phyloP scores from a whole-genome alignment of 164 flowering plant genomes.

The Magnolia officinalis region DNA sequence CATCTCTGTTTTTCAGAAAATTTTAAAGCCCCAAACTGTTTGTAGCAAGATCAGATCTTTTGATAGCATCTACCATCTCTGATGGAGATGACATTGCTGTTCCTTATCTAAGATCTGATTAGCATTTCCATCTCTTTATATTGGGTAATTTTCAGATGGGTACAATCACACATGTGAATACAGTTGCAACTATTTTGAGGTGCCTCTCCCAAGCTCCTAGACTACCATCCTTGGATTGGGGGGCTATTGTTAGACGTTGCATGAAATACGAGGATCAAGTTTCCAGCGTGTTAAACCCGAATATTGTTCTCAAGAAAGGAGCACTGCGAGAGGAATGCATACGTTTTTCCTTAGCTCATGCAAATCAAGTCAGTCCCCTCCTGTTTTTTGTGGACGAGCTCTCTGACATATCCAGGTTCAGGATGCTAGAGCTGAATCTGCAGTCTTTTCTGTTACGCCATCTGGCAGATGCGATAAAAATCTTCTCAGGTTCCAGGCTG shows the following conservation, averaged over 20 bases:
- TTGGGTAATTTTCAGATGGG: constrained; percentile 31
- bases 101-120: constrained; percentile 4
- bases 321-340: constrained; percentile 64
- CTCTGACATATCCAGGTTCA: constrained; percentile 68
- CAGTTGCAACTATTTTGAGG: constrained; percentile 50
- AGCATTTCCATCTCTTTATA: constrained; percentile 8
- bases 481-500: constrained; percentile 69
- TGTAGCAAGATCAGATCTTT: not conserved
- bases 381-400: constrained; percentile 75
- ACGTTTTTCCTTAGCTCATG: constrained; percentile 66
- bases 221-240: constrained; percentile 86
- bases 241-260: constrained; percentile 67
- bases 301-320: constrained; percentile 28
- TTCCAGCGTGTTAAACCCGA: constrained; percentile 23
- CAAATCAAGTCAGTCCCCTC: constrained; percentile 57
- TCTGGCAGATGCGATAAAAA: constrained; percentile 48
- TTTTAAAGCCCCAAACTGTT: not conserved
- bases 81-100: constrained; percentile 6
- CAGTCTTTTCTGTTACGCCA: constrained; percentile 60
- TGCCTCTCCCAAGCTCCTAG: constrained; percentile 83
- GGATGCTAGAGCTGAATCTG: constrained; percentile 62
- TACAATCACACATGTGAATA: constrained; percentile 28
- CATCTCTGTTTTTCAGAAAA: not conserved
- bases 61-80: not conserved
- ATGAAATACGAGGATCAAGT: constrained; percentile 72